phyloP scores from a whole-genome alignment of 2,329 filamentous ascomycete genomes.

The Colletotrichum musicola region DNA sequence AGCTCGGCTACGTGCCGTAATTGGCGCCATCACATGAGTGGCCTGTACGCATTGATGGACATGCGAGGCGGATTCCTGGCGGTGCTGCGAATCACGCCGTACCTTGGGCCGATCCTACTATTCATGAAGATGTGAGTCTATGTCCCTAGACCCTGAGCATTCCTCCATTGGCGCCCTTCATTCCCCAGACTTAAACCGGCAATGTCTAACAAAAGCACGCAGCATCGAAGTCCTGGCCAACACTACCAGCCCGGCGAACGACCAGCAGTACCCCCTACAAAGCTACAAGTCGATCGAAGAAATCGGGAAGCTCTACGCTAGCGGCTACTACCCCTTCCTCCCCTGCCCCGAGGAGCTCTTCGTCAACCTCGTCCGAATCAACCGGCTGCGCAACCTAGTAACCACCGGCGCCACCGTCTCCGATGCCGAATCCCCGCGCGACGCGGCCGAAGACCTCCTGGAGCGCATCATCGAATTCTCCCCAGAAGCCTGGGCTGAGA shows the following conservation, averaged over 20 bases:
- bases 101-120: neutral
- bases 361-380: slow-evolving; percentile 50
- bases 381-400: slow-evolving; percentile 49
- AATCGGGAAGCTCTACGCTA: slow-evolving; percentile 44
- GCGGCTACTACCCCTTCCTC: slow-evolving; percentile 43
- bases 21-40: slow-evolving; percentile 52
- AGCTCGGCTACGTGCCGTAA: slow-evolving; percentile 48
- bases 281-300: slow-evolving; percentile 38
- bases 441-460: slow-evolving; percentile 17
- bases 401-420: slow-evolving; percentile 14
- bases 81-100: neutral
- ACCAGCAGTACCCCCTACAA: slow-evolving; percentile 38
- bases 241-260: slow-evolving; percentile 51
- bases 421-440: slow-evolving; percentile 27
- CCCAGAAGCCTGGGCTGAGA: slow-evolving; percentile 47
- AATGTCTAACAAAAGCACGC: slow-evolving; percentile 16
- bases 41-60: slow-evolving; percentile 19
- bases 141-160: neutral
- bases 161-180: neutral
- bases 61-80: slow-evolving; percentile 32
- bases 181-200: neutral
- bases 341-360: slow-evolving; percentile 50
- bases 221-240: slow-evolving; percentile 52
- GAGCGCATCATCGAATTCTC: slow-evolving; percentile 45
- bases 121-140: slow-evolving; percentile 27